These are phyloP conservation scores for Acer yangbiense DNA, from an alignment of 345 rosid genomes.

Conservation along the genomic window DNA sequence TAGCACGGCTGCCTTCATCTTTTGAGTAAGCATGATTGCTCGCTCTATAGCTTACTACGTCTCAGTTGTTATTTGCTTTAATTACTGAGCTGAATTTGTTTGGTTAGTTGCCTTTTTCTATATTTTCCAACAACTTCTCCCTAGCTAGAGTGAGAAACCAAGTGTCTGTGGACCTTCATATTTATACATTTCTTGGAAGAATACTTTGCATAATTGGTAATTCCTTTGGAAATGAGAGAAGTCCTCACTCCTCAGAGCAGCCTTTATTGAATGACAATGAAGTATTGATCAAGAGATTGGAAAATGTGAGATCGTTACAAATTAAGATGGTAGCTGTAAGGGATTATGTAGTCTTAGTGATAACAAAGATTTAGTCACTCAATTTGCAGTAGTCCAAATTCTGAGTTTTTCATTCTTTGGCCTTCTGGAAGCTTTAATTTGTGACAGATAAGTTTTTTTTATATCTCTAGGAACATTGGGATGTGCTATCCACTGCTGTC, in stretches of 20 bases:
- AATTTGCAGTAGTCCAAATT: slow-evolving; percentile 3
- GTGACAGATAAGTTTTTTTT: not conserved
- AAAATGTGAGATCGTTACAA: not conserved
- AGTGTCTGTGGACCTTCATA: not conserved
- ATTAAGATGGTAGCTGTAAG: not conserved
- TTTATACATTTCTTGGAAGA: not conserved
- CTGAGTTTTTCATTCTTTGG: not conserved
- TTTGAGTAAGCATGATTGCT: slow-evolving; percentile 60
- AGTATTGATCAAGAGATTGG: not conserved
- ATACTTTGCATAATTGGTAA: not conserved
- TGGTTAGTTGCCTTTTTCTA: slow-evolving; percentile 10
- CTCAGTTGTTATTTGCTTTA: slow-evolving; percentile 17
- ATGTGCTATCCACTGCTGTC: not conserved
- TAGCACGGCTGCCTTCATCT: slow-evolving; percentile 72
- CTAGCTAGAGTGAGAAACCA: not conserved
- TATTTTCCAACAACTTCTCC: not conserved
- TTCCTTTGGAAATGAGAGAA: slow-evolving; percentile 1
- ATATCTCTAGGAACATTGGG: not conserved
- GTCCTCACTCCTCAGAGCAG: not conserved
- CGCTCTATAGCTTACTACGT: slow-evolving; percentile 13
- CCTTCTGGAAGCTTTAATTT: slow-evolving; percentile 5
- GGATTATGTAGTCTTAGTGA: slow-evolving; percentile 1
- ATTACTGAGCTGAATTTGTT: slow-evolving; percentile 8
- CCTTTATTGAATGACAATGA: not conserved
- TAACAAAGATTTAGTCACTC: slow-evolving; percentile 6